Base-by-base conservation (phyloP, 495 filamentous ascomycete species). In the Parathielavia appendiculata region DNA sequence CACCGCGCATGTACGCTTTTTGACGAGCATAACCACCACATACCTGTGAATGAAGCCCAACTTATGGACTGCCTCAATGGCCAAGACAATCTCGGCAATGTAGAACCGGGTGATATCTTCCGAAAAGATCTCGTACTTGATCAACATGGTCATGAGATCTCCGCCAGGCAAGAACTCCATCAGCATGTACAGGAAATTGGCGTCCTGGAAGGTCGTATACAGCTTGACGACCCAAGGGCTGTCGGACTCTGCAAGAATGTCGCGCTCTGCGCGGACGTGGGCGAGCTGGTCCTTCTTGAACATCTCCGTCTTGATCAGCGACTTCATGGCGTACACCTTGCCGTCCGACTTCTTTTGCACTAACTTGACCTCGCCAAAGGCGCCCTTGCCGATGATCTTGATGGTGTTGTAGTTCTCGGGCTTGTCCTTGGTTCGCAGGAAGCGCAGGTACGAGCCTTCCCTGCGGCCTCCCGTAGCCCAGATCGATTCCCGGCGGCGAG, bases 121-220 rank as follows among this genome's bases (percentile, higher is more conserved):
- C 0, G 91, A 95, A 74, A 99, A 99, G 66, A 99, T 96, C 71
- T 99, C 93, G 69, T 99, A 97, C 78, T 97, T 97, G 76, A 99
- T 99, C 64, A 99, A 81, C 93, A 99, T 99, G 35, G 93, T 99
- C 93, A 99, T 99, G 68, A 99, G 73, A 79, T 99, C 93, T 67
- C 93, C 93, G 69, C 93, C 93, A 14, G 93, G 93, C 65, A 97
- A 81, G 74, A 97, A 99, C 74, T 99, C 93, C 93, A 99, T 97
- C 57, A 99, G 82, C 83, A 99, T 88, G 75, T 99, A 97, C 14
- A 99, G 80, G 75, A 96, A 97, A 57, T 91, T 91, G 49, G 80
- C 76, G 71, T 99, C 93, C 71, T 99, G 93, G 77, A 97, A 99
- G 8, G 93, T 96, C 17, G 92, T 96, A 72, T 89, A 92, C 58